Base-by-base conservation (phyloP, 352 stramenopile species). In the Pythium aristosporum region DNA sequence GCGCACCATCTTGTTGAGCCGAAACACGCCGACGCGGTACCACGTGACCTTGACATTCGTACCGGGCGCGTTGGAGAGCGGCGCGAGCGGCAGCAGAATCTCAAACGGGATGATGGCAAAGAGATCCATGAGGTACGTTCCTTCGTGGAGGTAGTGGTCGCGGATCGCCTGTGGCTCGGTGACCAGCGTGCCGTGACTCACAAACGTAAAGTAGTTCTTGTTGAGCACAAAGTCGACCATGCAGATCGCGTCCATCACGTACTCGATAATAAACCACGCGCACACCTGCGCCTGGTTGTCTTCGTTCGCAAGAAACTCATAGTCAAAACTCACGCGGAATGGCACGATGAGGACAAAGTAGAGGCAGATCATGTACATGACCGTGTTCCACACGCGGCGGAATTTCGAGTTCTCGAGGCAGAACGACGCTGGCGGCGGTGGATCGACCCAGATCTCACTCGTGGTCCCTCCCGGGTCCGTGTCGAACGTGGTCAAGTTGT, bases 141-240 rank as follows among this genome's bases (percentile, higher is more conserved):
- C 78, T 51, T 75, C 49, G 8, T 41, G 53, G 63, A 76, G 76
- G 60, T 87, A 89, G 36, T 86, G 68, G 1, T 65, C 68, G 1
- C 71, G 61, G 21, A 87, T 84, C 8, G 49, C 56, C 2, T 61
- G 50, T 20, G 43, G 44, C 39, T 85, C 82, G 12, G 69, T 73
- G 20, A 86, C 69, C 47, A 72, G 20, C 34, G 81, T 77, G 15
- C 71, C 84, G 13, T 63, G 67, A 11, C 79, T 70, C 21, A 81
- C 47, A 54, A 75, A 89, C 57, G 71, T 75, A 39, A 92, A 92
- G 55, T 76, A 80, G 37, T 69, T 70, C 18, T 76, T 75, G 43
- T 86, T 73, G 39, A 92, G 69, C 16, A 84, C 52, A 15, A 91
- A 82, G 59, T 92, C 82, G 21, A 79, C 30, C 5, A 87, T 30